Evolutionary conservation across 2,329 filamentous ascomycete genomes (phyloP).

Genomic region (Beauveria sp.): DNA sequence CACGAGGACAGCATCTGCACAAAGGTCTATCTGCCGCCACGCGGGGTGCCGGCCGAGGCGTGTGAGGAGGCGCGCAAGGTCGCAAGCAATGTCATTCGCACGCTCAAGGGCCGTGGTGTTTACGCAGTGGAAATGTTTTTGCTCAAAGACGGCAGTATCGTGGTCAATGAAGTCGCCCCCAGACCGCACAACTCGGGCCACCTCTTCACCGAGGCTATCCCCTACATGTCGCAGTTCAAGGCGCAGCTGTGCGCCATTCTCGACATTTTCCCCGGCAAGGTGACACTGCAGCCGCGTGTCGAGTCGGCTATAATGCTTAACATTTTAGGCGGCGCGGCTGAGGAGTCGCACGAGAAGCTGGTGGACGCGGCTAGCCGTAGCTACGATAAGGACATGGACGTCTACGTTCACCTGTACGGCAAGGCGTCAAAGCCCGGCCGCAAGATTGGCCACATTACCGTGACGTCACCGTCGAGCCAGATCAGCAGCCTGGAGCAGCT

Average conservation of each 20-base stretch:
- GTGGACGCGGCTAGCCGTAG: slow-evolving; percentile 37
- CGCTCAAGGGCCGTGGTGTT: slow-evolving; percentile 80
- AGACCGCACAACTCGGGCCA: slow-evolving; percentile 86
- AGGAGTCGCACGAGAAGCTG: slow-evolving; percentile 52
- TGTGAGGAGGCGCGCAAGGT: slow-evolving; percentile 63
- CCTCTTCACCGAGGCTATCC: slow-evolving; percentile 88
- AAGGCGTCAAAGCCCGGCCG: slow-evolving; percentile 80
- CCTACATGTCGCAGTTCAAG: slow-evolving; percentile 82
- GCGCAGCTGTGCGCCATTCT: slow-evolving; percentile 83
- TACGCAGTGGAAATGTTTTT: slow-evolving; percentile 98
- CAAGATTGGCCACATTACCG: slow-evolving; percentile 92
- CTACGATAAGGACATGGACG: slow-evolving; percentile 38
- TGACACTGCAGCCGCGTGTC: slow-evolving; percentile 49
- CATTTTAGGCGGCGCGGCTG: slow-evolving; percentile 61
- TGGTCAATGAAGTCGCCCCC: slow-evolving; percentile 83
- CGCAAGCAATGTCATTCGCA: slow-evolving; percentile 69
- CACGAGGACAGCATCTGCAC: slow-evolving; percentile 96
- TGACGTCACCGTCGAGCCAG: slow-evolving; percentile 61
- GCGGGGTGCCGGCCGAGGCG: slow-evolving; percentile 55
- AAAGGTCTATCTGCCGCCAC: slow-evolving; percentile 77
- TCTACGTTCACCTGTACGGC: slow-evolving; percentile 78
- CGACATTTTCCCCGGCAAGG: slow-evolving; percentile 48
- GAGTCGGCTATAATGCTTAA: slow-evolving; percentile 70
- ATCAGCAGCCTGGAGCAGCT: slow-evolving; percentile 48
- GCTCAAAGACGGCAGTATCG: slow-evolving; percentile 58